Evolutionary conservation across 2,329 filamentous ascomycete genomes (phyloP).

Genomic region (Fusarium sp.): DNA sequence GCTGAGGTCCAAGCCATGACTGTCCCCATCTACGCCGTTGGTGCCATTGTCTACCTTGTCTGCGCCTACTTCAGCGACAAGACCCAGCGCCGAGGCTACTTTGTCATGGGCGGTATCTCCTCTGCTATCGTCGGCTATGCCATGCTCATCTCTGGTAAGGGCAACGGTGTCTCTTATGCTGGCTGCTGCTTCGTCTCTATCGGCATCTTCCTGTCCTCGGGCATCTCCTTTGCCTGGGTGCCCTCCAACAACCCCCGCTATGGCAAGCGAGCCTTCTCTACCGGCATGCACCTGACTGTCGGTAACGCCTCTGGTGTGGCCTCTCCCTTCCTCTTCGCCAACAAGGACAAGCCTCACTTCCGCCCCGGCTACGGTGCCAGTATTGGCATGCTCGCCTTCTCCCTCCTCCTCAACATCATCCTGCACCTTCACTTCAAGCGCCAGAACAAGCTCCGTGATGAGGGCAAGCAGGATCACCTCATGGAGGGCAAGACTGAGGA

Average conservation of each 20-base stretch:
- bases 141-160: constrained; percentile 66
- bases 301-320: constrained; percentile 74
- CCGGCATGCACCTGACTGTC: constrained; percentile 70
- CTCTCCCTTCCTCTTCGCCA: constrained; percentile 67
- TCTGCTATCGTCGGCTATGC: constrained; percentile 68
- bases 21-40: constrained; percentile 74
- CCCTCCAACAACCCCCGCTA: constrained; percentile 72
- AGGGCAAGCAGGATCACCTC: constrained; percentile 53
- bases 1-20: constrained; percentile 75
- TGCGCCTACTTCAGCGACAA: constrained; percentile 69
- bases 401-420: constrained; percentile 44
- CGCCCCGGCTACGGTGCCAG: constrained; percentile 64
- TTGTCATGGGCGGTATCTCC: constrained; percentile 62
- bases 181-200: constrained; percentile 72
- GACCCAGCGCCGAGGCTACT: constrained; percentile 67
- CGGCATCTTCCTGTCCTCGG: constrained; percentile 60
- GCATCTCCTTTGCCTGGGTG: constrained; percentile 54
- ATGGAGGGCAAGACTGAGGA: constrained; percentile 55
- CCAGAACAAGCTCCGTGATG: constrained; percentile 51
- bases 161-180: constrained; percentile 70
- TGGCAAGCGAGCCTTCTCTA: constrained; percentile 72
- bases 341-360: constrained; percentile 58
- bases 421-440: constrained; percentile 47
- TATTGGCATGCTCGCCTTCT: constrained; percentile 58
- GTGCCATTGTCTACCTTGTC: constrained; percentile 70